Base-by-base conservation (phyloP, 495 filamentous ascomycete genomes). In the Daldinia caldariorum region DNA sequence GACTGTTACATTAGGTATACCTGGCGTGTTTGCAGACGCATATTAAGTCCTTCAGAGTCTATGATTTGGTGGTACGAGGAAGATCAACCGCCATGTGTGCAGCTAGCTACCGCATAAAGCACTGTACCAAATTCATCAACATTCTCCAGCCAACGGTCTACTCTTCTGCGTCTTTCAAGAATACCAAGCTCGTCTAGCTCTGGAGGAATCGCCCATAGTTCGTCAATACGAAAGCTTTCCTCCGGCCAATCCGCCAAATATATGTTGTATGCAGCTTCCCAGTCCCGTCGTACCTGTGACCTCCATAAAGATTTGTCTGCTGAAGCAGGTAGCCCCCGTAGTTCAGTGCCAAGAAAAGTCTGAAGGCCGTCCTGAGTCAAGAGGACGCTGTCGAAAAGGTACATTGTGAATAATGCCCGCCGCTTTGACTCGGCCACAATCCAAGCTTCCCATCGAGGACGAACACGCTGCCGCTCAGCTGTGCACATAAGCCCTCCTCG, bases 361-460 rank as follows among this genome's bases (percentile, higher is more conserved):
- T 81, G 83, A 31, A 84, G 65, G 20, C 72, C 79, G 45, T 84
- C 79, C 35, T 80, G 79, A 0, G 77, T 51, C 4, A 75, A 81
- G 12, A 83, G 76, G 1, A 84, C 69, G 41, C 79, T 82, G 50
- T 83, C 80, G 50, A 85, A 82, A 22, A 85, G 77, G 56, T 85
- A 85, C 82, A 84, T 83, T 4, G 78, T 76, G 59, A 76, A 85
- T 0, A 85, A 47, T 32, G 83, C 81, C 4, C 83, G 79, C 31
- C 82, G 72, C 50, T 82, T 85, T 13, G 83, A 72, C 58, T 80
- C 80, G 16, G 81, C 75, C 6, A 83, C 70, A 50, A 85, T 82
- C 83, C 83, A 85, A 20, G 79, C 75, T 68, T 85, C 83, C 83
- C 83, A 85, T 39, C 58, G 75, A 0, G 83, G 83, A 2, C 81